phyloP scores from a whole-genome alignment of 2,329 filamentous ascomycete genomes.

The Didymosphaeria variabile region DNA sequence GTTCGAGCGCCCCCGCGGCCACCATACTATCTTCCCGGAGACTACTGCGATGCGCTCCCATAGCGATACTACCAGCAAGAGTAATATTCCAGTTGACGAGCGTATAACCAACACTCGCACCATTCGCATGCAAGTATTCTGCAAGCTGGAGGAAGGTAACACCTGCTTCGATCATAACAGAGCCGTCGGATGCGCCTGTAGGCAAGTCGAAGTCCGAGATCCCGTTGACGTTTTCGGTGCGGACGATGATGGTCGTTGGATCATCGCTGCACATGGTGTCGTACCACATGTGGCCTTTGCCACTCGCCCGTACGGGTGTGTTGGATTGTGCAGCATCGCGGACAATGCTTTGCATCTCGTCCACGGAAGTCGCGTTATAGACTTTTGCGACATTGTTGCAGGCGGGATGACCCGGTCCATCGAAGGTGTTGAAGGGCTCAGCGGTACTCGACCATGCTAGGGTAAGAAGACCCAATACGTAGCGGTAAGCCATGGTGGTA shows the following conservation, averaged over 20 bases:
- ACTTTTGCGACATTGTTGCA: conserved; percentile 54
- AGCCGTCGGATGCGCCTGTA: conserved; percentile 45
- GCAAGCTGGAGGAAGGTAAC: conserved; percentile 60
- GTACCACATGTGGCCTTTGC: conserved; percentile 64
- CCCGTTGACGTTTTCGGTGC: conserved; percentile 55
- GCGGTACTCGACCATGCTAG: conserved; percentile 11
- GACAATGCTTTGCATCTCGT: conserved; percentile 56
- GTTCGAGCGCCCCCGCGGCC: conserved; percentile 57
- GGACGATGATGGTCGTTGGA: conserved; percentile 57
- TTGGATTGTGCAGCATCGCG: conserved; percentile 51
- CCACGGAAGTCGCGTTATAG: conserved; percentile 56
- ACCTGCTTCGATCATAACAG: conserved; percentile 61
- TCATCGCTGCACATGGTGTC: conserved; percentile 64
- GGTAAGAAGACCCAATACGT: not conserved
- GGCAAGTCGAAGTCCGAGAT: conserved; percentile 57
- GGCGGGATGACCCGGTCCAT: conserved; percentile 59
- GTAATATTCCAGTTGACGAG: conserved; percentile 66
- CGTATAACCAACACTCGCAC: conserved; percentile 60
- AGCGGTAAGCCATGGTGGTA: conserved; percentile 5
- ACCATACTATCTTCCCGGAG: conserved; percentile 61
- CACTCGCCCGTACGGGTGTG: conserved; percentile 57
- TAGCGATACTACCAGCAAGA: conserved; percentile 61
- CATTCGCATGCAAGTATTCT: conserved; percentile 58
- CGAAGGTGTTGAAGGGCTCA: conserved; percentile 57
- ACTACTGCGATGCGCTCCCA: conserved; percentile 62